Base-by-base conservation (phyloP, 202 grass and related monocot species). In the Schoenoplectus tabernaemontani region DNA sequence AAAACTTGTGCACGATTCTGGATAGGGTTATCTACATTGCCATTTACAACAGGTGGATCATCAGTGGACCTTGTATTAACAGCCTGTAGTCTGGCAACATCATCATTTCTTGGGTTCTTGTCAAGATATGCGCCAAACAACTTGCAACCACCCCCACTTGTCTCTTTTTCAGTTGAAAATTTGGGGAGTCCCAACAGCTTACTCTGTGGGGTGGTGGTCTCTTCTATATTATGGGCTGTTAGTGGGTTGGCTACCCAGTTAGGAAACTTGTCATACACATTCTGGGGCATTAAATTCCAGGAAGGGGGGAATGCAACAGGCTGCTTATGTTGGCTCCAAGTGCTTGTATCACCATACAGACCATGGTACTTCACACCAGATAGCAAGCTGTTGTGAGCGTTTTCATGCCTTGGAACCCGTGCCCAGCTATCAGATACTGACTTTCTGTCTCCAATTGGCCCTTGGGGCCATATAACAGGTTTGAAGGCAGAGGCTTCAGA, bases 231-330 rank as follows among this genome's bases (percentile, higher is more conserved):
- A 32, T 77, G 74, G 76, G 73, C 78, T 34, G 81, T 79, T 9
- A 77, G 7, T 66, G 84, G 81, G 71, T 86, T 84, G 24, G 83
- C 78, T 39, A 88, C 83, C 90, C 88, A 89, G 32, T 80, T 89
- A 32, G 93, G 82, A 44, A 90, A 81, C 32, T 88, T 82, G 54
- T 96, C 89, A 22, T 82, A 64, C 13, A 51, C 46, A 33, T 74
- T 74, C 28, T 86, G 91, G 69, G 83, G 76, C 85, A 89, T 89
- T 79, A 89, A 83, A 71, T 85, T 78, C 90, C 93, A 93, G 58
- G 89, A 87, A 41, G 85, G 77, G 5, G 87, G 79, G 38, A 83
- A 86, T 38, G 80, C 65, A 54, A 57, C 36, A 61, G 54, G 83
- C 24, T 82, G 88, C 65, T 84, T 90, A 59, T 80, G 51, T 77